These are phyloP conservation scores for Phallus indusiatus DNA, from an alignment of 768 basidiomycete genomes.

Conservation along the genomic window DNA sequence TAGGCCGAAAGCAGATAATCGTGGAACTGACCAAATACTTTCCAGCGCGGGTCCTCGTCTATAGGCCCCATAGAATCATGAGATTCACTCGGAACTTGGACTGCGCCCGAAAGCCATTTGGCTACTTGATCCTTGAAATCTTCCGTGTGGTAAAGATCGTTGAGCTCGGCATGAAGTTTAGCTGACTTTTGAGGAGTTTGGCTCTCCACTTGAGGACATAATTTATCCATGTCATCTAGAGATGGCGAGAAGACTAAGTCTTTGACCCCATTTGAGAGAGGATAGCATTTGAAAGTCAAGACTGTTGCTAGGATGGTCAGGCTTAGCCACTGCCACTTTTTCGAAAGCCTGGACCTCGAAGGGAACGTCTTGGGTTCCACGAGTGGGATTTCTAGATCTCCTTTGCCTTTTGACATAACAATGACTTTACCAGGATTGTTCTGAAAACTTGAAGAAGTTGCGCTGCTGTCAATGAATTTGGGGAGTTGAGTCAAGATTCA, in stretches of 20 bases:
- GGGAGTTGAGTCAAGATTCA: too few species aligned
- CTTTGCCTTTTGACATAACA: too few species aligned
- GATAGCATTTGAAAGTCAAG: not conserved
- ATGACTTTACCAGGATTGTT: too few species aligned
- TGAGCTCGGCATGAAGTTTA: conserved; percentile 24
- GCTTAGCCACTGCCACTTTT: not conserved
- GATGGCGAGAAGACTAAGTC: not conserved
- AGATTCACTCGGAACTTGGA: conserved; percentile 25
- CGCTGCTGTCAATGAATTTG: too few species aligned
- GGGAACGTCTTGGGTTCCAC: too few species aligned
- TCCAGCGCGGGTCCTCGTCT: conserved; percentile 45
- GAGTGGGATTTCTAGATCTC: too few species aligned
- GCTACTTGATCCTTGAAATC: conserved; percentile 33
- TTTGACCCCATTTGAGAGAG: not conserved
- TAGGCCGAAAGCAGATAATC: conserved; percentile 49
- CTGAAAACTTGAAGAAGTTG: too few species aligned
- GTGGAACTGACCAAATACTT: conserved; percentile 43
- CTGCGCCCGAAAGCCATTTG: conserved; percentile 39
- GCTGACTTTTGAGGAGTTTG: conserved; percentile 26
- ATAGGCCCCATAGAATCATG: conserved; percentile 37
- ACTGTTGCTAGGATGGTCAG: not conserved
- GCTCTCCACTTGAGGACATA: conserved; percentile 29
- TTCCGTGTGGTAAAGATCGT: conserved; percentile 23
- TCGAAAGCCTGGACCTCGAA: not conserved
- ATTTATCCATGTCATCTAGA: not conserved